Evolutionary conservation across 2,329 filamentous ascomycete genomes (phyloP).

Genomic region (Teratosphaeria viscida): DNA sequence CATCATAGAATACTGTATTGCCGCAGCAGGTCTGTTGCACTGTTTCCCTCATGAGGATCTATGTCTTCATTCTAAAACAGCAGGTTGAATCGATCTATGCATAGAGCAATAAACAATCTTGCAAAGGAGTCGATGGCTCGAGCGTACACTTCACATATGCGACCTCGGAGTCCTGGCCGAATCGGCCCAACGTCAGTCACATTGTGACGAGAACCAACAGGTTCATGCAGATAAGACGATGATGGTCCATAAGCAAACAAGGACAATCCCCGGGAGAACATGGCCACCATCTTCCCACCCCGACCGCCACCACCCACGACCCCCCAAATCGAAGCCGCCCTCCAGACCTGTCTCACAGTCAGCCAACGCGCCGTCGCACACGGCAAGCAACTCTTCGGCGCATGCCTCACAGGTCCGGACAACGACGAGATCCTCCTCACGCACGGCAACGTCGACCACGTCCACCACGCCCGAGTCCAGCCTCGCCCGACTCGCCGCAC

Average conservation of each 20-base stretch:
- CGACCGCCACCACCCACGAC: constrained; percentile 27
- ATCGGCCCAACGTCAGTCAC: background rate
- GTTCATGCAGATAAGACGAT: background rate
- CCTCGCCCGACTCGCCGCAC: constrained; percentile 39
- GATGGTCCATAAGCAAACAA: too few relatives aligned
- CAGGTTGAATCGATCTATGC: too few relatives aligned
- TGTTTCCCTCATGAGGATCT: too few relatives aligned
- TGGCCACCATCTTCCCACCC: constrained; percentile 21
- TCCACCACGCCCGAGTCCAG: constrained; percentile 45
- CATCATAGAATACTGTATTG: too few relatives aligned
- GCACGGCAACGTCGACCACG: constrained; percentile 43
- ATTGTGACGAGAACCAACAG: background rate
- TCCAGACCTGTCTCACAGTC: constrained; percentile 31
- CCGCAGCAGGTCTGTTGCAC: too few relatives aligned
- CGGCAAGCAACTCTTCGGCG: constrained; percentile 41
- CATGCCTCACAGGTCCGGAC: constrained; percentile 39
- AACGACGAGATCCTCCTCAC: constrained; percentile 39
- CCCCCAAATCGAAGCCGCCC: constrained; percentile 31
- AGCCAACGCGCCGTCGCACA: constrained; percentile 36
- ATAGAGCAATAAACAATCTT: too few relatives aligned
- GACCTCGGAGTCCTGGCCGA: background rate
- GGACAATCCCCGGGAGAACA: background rate
- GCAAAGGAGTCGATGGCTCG: background rate
- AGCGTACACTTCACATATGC: background rate
- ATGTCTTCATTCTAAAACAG: too few relatives aligned